A percentile compares a stretch with the other conserved stretches of the same genome.
These are phyloP conservation scores for Gelatoporia subvermispora DNA, from an alignment of 768 basidiomycete species.

Conservation along the genomic window DNA sequence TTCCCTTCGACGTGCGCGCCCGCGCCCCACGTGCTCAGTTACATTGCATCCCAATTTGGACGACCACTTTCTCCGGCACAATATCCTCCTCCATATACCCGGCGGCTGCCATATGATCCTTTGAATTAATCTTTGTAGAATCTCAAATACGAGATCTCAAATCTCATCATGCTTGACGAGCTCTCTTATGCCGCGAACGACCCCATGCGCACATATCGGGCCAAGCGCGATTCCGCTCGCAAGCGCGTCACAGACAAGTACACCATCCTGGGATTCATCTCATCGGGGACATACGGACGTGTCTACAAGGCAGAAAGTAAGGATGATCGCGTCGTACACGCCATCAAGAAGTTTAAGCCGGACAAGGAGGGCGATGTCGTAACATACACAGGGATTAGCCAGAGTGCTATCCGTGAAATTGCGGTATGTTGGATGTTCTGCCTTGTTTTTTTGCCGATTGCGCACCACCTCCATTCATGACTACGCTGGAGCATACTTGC, in stretches of 20 bases:
- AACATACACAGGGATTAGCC: slow-evolving; percentile 96
- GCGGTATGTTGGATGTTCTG: slow-evolving; percentile 53
- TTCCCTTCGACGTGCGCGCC: no score
- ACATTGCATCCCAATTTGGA: no score
- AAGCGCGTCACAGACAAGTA: slow-evolving; percentile 77
- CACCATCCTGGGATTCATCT: slow-evolving; percentile 92
- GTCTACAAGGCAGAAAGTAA: slow-evolving; percentile 93
- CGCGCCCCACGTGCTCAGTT: no score
- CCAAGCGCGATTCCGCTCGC: slow-evolving; percentile 67
- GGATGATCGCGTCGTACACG: slow-evolving; percentile 71
- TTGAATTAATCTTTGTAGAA: no score
- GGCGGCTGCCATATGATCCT: no score
- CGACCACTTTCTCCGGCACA: no score
- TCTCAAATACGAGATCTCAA: no score
- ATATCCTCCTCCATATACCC: no score
- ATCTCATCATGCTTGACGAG: slow-evolving; percentile 14
- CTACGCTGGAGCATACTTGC: no score
- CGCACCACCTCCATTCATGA: not conserved
- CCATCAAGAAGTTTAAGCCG: slow-evolving; percentile 99
- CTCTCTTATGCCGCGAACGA: slow-evolving; percentile 46
- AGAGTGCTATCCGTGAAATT: slow-evolving; percentile 96
- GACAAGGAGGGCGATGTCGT: slow-evolving; percentile 97
- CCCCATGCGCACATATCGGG: slow-evolving; percentile 83
- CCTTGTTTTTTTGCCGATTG: not conserved
- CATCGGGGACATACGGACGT: slow-evolving; percentile 96